Percentiles rank a stretch among this genome's conserved stretches.
phyloP scores from a whole-genome alignment of 495 filamentous ascomycete species.

The Glonium stellatum region DNA sequence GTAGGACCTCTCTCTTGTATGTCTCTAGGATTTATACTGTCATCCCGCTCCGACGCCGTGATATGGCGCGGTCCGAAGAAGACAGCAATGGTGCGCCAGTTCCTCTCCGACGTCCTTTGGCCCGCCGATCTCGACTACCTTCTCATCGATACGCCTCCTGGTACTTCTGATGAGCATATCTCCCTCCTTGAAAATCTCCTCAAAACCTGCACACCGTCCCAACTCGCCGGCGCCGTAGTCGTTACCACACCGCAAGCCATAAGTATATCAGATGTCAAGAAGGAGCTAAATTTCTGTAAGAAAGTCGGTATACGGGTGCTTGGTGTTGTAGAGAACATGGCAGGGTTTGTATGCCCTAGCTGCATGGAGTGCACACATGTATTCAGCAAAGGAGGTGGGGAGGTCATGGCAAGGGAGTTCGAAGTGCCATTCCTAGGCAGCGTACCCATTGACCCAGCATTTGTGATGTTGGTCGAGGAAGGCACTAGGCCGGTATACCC shows the following conservation, averaged over 20 bases:
- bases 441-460: conserved; percentile 79
- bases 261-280: conserved; percentile 84
- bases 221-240: conserved; percentile 73
- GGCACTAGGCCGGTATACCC: conserved; percentile 44
- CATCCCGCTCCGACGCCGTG: conserved; percentile 75
- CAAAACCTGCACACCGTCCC: conserved; percentile 39
- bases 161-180: conserved; percentile 96
- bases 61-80: conserved; percentile 98
- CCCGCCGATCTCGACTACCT: conserved; percentile 69
- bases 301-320: conserved; percentile 78
- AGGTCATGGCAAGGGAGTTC: conserved; percentile 84
- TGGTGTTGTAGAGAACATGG: conserved; percentile 97
- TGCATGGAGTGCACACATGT: conserved; percentile 91
- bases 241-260: conserved; percentile 96
- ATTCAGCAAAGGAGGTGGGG: conserved; percentile 81
- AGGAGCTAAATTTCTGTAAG: conserved; percentile 91
- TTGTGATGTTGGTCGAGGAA: conserved; percentile 60
- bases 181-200: conserved; percentile 81
- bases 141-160: conserved; percentile 91
- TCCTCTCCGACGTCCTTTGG: conserved; percentile 90
- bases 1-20: conserved; percentile 74
- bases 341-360: conserved; percentile 89
- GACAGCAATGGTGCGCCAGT: conserved; percentile 97
- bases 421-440: conserved; percentile 75
- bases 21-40: conserved; percentile 87